These are phyloP conservation scores for Aquilaria agallochum DNA, from an alignment of 441 rosid species.

Conservation along the genomic window DNA sequence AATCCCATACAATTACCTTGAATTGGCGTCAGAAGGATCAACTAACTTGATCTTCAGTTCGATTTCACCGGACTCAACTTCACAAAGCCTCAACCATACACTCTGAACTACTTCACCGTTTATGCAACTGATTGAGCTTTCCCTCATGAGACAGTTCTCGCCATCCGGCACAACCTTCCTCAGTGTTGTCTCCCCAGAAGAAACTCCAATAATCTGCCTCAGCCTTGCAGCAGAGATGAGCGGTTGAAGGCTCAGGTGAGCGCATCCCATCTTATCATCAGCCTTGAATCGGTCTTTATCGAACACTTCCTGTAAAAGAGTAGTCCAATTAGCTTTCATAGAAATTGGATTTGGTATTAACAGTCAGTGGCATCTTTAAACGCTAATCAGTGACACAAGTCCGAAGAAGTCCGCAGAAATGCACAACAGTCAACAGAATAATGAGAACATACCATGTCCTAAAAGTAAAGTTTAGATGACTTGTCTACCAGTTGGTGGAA, in stretches of 20 bases:
- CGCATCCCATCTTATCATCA: constrained; percentile 98
- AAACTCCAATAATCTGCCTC: constrained; percentile 63
- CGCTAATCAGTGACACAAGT: too few relatives aligned
- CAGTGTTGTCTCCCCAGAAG: constrained; percentile 67
- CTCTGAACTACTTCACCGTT: constrained; percentile 86
- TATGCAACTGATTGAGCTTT: constrained; percentile 71
- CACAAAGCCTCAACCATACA: constrained; percentile 80
- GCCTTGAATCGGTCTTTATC: constrained; percentile 95
- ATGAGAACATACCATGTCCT: too few relatives aligned
- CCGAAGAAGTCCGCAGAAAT: too few relatives aligned
- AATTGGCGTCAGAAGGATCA: constrained; percentile 22
- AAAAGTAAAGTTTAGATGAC: too few relatives aligned
- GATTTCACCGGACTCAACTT: constrained; percentile 92
- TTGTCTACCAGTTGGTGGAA: too few relatives aligned
- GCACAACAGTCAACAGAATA: too few relatives aligned
- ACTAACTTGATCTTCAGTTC: constrained; percentile 74
- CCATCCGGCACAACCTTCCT: constrained; percentile 77
- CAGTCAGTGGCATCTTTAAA: not conserved
- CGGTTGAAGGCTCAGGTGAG: constrained; percentile 82
- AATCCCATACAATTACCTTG: constrained; percentile 10
- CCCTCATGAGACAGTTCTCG: constrained; percentile 78
- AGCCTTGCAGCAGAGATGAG: constrained; percentile 76
- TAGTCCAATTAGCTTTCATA: constrained; percentile 2
- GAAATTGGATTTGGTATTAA: not conserved
- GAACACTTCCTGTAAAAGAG: constrained; percentile 74